Base-by-base conservation (phyloP, 1,284 basidiomycete genomes). In the Tilletia indica region DNA sequence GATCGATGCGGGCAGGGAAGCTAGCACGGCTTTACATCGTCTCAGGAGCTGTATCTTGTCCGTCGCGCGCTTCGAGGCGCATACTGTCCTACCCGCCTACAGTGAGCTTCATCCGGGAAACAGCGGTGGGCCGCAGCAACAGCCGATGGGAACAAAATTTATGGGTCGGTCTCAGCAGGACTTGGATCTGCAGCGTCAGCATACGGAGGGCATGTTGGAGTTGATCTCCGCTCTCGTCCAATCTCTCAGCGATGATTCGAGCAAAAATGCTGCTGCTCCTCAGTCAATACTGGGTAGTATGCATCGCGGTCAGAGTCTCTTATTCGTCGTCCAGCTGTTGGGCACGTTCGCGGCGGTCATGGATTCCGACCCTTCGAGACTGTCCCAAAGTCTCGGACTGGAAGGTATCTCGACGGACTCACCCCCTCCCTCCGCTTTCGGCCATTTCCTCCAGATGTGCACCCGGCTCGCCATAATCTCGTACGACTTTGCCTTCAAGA, bases 401-500 rank as follows among this genome's bases (percentile, higher is more conserved):
- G 51, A 21, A 19, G 16, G 51, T 19, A 19, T 19, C 12, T 66
- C 70, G 19, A 68, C 45, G 0, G 71, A 68, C 31, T 69, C 70
- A 2, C 39, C 66, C 36, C 67, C 69, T n/a, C 68, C 72, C 14
- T 68, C 74, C 6, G 68, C 69, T 1, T 68, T 70, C 25, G 63
- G 72, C 14, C 64, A 70, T 4, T 76, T 79, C 68, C 69, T 78
- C 66, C 71, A 73, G 8, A 71, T 76, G 16, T 69, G 79, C 0
- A 73, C 76, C 4, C 68, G 67, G 38, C 71, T 80, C 12, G 71
- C 74, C 34, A 69, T 70, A 19, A 58, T 64, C 36, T 73, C 76
- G 36, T 79, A 78, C 39, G 70, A 61, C 8, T 74, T 79, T 25
- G 77, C 78, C 1, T 79, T 79, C 49, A 71, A 73, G n/a, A 49